A percentile compares a stretch with the other conserved stretches of the same genome.
Evolutionary conservation across 1,284 basidiomycete genomes (phyloP).

Genomic region (Moesziomyces parantarcticus): DNA sequence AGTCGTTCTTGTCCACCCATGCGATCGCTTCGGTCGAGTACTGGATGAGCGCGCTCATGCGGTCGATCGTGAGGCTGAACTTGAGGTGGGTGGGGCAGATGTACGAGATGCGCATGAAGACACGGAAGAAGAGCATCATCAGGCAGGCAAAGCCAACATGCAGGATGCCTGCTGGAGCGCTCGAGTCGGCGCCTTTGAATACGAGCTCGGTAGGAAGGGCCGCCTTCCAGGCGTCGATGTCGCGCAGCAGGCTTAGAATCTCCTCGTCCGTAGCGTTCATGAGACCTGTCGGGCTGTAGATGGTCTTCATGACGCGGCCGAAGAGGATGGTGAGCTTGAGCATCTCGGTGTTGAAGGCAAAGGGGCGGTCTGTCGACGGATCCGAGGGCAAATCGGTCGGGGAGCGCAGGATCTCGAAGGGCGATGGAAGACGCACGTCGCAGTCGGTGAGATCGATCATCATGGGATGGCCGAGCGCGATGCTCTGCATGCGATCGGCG

Average conservation of each 20-base stretch:
- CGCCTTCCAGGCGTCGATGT: conserved; percentile 62
- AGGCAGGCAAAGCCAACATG: conserved; percentile 57
- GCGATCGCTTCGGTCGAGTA: conserved; percentile 55
- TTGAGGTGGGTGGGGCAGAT: conserved; percentile 61
- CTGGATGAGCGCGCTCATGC: conserved; percentile 58
- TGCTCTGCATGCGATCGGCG: conserved; percentile 56
- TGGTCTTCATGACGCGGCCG: conserved; percentile 64
- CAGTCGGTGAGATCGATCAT: conserved; percentile 64
- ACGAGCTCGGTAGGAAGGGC: conserved; percentile 48
- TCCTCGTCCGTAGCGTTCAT: conserved; percentile 65
- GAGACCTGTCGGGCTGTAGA: conserved; percentile 64
- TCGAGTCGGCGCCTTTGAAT: conserved; percentile 51
- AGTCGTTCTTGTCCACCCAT: conserved; percentile 60
- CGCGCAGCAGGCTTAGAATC: conserved; percentile 56
- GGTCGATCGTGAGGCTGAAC: conserved; percentile 62
- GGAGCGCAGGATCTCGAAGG: conserved; percentile 58
- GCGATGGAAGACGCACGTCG: conserved; percentile 62
- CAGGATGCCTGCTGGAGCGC: conserved; percentile 54
- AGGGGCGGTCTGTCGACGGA: conserved; percentile 49
- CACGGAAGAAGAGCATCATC: conserved; percentile 63
- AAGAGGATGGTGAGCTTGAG: conserved; percentile 65
- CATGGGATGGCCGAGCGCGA: conserved; percentile 60
- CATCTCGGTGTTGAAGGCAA: conserved; percentile 65
- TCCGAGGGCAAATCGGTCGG: conserved; percentile 48
- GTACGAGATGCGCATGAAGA: conserved; percentile 65